Evolutionary conservation across 805 yeast genomes (phyloP).

Genomic region (Saccharomycopsis sp.): DNA sequence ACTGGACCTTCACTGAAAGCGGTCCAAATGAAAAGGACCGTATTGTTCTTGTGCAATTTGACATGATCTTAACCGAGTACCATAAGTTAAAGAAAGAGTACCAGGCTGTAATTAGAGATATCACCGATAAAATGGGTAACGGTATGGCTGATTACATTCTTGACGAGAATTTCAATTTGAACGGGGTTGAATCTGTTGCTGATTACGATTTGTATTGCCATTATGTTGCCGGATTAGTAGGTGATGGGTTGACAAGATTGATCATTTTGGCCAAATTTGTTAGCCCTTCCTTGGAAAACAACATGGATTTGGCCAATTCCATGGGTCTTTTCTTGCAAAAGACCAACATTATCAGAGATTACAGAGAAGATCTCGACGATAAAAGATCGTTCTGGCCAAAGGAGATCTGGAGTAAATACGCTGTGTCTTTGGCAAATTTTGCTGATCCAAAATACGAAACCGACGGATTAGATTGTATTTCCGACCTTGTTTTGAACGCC

Average conservation of each 20-base stretch:
- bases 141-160: constrained; percentile 95
- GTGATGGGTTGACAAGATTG: constrained; percentile 87
- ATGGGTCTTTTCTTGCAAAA: constrained; percentile 97
- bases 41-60: constrained; percentile 73
- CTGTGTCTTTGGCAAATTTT: constrained; percentile 58
- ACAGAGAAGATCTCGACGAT: constrained; percentile 83
- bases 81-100: constrained; percentile 68
- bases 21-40: constrained; percentile 78
- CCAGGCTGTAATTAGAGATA: constrained; percentile 70
- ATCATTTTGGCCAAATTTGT: constrained; percentile 72
- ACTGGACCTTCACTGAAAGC: constrained; percentile 78
- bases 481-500: constrained; percentile 75
- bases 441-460: constrained; percentile 38
- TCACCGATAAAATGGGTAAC: constrained; percentile 83
- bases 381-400: constrained; percentile 95
- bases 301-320: constrained; percentile 58
- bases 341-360: constrained; percentile 93
- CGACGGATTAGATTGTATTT: constrained; percentile 68
- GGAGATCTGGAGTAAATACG: constrained; percentile 85
- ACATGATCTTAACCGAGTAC: constrained; percentile 59
- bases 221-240: constrained; percentile 96
- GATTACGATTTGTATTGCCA: constrained; percentile 93
- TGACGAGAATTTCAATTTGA: constrained; percentile 68
- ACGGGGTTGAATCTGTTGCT: constrained; percentile 69
- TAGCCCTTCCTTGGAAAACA: constrained; percentile 39